phyloP scores from a whole-genome alignment of 495 filamentous ascomycete species.

The Aspergillus haitiensis region DNA sequence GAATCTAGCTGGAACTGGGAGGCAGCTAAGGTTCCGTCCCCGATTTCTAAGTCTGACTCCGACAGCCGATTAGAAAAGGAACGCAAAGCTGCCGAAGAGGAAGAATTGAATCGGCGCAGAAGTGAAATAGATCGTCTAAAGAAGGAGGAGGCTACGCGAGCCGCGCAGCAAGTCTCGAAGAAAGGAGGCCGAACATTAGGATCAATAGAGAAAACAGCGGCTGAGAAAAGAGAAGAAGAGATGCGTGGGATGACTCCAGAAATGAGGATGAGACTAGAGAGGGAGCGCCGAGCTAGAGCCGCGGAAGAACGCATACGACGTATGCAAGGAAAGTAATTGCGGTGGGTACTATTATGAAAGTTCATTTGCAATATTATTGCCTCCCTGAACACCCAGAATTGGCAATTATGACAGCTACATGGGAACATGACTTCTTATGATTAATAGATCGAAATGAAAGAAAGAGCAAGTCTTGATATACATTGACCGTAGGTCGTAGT shows the following conservation, averaged over 20 bases:
- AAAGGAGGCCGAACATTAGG: conserved; percentile 52
- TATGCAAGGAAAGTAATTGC: conserved; percentile 43
- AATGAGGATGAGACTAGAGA: conserved; percentile 75
- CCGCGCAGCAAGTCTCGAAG: conserved; percentile 38
- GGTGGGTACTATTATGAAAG: neutral
- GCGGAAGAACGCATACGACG: conserved; percentile 81
- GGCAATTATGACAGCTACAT: conserved; percentile 6
- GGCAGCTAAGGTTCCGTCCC: conserved; percentile 64
- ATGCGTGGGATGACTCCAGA: conserved; percentile 80
- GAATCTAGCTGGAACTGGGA: conserved; percentile 81
- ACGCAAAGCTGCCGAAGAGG: conserved; percentile 54
- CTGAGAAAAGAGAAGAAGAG: conserved; percentile 79
- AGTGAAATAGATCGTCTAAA: conserved; percentile 64
- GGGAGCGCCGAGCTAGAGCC: conserved; percentile 78
- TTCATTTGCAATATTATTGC: too few species aligned
- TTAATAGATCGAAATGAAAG: conserved; percentile 2
- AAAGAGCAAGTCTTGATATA: neutral
- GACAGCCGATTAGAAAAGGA: conserved; percentile 64
- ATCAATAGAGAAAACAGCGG: conserved; percentile 61
- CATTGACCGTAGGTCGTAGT: neutral
- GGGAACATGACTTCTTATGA: conserved; percentile 8
- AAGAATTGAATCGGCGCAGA: conserved; percentile 60
- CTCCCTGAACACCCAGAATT: neutral
- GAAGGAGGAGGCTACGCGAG: conserved; percentile 61
- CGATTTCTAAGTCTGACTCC: conserved; percentile 66